phyloP scores from a whole-genome alignment of 805 yeast species.

The Suhomyces kilbournensis region DNA sequence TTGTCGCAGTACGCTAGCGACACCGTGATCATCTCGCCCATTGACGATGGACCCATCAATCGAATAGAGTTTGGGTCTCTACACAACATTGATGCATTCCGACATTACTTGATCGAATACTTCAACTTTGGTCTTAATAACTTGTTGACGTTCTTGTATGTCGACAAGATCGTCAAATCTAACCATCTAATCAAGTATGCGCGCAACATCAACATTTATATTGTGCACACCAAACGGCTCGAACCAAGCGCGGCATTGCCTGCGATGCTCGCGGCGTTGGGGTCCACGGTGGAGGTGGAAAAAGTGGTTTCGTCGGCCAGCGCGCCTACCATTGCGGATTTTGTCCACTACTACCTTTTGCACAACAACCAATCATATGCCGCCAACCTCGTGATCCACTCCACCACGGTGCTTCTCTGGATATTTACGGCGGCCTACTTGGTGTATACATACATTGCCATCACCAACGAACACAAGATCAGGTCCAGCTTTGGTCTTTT shows the following conservation, averaged over 20 bases:
- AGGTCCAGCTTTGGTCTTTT: conserved; percentile 34
- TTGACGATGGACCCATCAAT: conserved; percentile 3
- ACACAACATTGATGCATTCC: conserved; percentile 2
- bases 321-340: conserved; percentile 14
- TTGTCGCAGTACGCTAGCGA: neutral
- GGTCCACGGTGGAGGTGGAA: conserved; percentile 2
- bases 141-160: conserved; percentile 20
- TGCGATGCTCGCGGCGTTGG: neutral
- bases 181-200: conserved; percentile 32
- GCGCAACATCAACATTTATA: conserved; percentile 17
- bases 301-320: conserved; percentile 7
- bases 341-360: conserved; percentile 12
- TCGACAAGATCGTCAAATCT: conserved; percentile 20
- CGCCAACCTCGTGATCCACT: conserved; percentile 3
- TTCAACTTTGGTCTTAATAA: conserved; percentile 26
- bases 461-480: conserved; percentile 33
- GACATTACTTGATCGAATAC: conserved; percentile 13
- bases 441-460: conserved; percentile 23
- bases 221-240: conserved; percentile 14
- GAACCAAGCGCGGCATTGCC: conserved; percentile 2
- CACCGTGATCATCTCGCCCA: conserved; percentile 3
- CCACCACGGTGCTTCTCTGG: neutral
- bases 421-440: conserved; percentile 10
- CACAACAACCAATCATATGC: conserved; percentile 4
- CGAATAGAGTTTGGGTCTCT: neutral